Percentiles rank a stretch among this genome's conserved stretches.
Conservation (phyloP, 768 basidiomycete species). For the Kwoniella sp. region DNA sequence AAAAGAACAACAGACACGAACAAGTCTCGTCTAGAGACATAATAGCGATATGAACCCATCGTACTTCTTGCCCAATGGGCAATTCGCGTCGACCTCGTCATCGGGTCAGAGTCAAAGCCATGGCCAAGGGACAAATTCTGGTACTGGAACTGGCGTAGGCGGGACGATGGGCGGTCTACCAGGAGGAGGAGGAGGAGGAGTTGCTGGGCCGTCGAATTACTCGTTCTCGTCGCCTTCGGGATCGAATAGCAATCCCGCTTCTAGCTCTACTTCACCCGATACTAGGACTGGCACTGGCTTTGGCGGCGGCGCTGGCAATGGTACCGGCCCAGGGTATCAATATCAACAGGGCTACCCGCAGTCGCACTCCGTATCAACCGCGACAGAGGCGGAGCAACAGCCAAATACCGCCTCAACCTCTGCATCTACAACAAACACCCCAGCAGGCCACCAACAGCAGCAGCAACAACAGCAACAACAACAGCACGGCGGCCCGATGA, state of each 20-base stretch:
- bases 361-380: not conserved
- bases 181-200: not conserved
- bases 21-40: no score
- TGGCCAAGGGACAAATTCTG: not conserved
- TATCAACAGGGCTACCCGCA: not conserved
- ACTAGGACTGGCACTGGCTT: not conserved
- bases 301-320: not conserved
- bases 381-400: not conserved
- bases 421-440: not conserved
- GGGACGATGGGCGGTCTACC: not conserved
- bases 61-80: slow-evolving; percentile 17
- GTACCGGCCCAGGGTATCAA: slow-evolving; percentile 8
- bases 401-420: slow-evolving; percentile 2
- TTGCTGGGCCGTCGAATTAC: slow-evolving; percentile 6
- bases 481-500: slow-evolving; percentile 61
- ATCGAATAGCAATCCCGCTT: not conserved
- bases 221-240: slow-evolving; percentile 6
- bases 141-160: not conserved
- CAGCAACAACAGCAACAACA: not conserved
- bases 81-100: not conserved
- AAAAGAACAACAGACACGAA: no score
- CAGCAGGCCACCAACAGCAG: not conserved
- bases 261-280: not conserved
- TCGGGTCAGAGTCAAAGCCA: slow-evolving; percentile 5
- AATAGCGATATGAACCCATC: slow-evolving; percentile 27